Base-by-base conservation (phyloP, 495 filamentous ascomycete genomes). In the Lophium mytilinum region DNA sequence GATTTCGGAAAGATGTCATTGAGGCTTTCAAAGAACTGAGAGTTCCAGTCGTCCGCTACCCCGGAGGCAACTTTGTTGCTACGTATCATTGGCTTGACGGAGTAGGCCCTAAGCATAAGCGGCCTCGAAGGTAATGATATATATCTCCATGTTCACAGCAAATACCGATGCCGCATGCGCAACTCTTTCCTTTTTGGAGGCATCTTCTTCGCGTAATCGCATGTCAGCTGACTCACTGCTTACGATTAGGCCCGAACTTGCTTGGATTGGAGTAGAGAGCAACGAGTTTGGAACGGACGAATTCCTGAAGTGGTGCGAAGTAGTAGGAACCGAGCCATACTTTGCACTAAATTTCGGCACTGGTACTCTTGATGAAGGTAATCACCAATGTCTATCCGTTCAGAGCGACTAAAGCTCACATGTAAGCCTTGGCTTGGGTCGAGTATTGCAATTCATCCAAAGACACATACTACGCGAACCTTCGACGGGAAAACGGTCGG, bases 31-130 rank as follows among this genome's bases (percentile, higher is more conserved):
- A 81, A 61, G 85, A 87, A 56, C 74, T 90, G 19, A 78, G 84
- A 37, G 79, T 87, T 33, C 87, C 87, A 18, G 85, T 88, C 34
- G 80, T 91, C 21, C 77, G 86, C 39, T 90, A 91, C 68, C 87
- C 87, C 10, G 87, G 87, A 12, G 87, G 87, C 30, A 91, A 90
- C 69, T 89, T 89, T 62, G 80, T 82, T 37, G 87, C 87, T 1
- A 90, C 87, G 5, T 91, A 91, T 65, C 86, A 89, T 68, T 91
- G 87, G 87, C 73, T 83, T 33, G 87, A 91, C 71, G 87, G 86
- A 17, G 74, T 91, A 56, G 86, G 87, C 7, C 86, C 86, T 6
- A 79, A 76, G 49, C 84, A 86, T 24, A 71, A 82, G 45, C 73
- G 87, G 37, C 86, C 85, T 8, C 66, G 71, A 34, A 68, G 75